phyloP scores from a whole-genome alignment of 768 basidiomycete genomes.

The Kwoniella dejecticola region DNA sequence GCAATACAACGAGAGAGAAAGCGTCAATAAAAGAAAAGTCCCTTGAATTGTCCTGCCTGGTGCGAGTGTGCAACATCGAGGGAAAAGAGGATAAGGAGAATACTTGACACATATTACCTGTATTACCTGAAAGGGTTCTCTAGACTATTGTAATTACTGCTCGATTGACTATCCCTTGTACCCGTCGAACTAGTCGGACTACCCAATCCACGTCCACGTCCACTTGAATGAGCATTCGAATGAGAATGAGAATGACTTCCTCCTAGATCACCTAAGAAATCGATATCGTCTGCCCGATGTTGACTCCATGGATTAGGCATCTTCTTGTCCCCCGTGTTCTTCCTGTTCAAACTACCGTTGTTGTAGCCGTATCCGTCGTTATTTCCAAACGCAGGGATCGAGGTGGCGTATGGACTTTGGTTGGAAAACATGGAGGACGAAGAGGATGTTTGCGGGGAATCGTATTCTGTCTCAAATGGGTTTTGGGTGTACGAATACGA shows the following conservation, averaged over 20 bases:
- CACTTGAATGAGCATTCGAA: neutral
- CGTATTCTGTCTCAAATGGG: constrained; percentile 20
- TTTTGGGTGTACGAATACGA: neutral
- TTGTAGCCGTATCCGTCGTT: neutral
- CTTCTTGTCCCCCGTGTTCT: neutral
- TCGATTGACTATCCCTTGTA: constrained; percentile 12
- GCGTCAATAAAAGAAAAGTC: too few relatives aligned
- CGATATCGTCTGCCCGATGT: constrained; percentile 18
- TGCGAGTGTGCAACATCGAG: too few relatives aligned
- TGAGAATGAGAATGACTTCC: neutral
- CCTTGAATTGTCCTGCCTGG: too few relatives aligned
- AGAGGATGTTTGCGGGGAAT: constrained; percentile 19
- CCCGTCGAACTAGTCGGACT: constrained; percentile 31
- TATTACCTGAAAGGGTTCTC: constrained; percentile 20
- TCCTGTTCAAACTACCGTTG: neutral
- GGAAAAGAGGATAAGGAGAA: too few relatives aligned
- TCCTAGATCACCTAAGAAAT: constrained; percentile 17
- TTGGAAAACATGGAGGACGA: constrained; percentile 8
- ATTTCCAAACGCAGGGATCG: constrained; percentile 4
- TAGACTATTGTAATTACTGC: neutral
- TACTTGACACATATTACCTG: too few relatives aligned
- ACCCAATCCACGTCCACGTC: neutral
- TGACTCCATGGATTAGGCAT: constrained; percentile 22
- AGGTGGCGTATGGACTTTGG: constrained; percentile 6
- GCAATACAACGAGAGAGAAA: too few relatives aligned